Evolutionary conservation across 805 yeast genomes (phyloP), one percentile per base, ranked within the genome.

Genomic region (Yamadazyma laniorum): DNA sequence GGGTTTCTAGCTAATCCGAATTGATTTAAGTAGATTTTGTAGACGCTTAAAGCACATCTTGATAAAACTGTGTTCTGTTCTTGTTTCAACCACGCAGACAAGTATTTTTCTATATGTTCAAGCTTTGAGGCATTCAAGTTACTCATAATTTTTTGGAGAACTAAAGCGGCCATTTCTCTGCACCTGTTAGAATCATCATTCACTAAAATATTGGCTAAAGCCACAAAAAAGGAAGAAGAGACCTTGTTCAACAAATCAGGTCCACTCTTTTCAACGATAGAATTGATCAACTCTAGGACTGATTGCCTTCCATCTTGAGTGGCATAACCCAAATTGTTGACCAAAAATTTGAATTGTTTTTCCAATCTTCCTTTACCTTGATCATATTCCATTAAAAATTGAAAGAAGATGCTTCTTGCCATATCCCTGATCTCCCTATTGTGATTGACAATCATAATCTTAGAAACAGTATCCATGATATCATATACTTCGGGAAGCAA

Each of bases 381-480:
- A 51, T 95, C 98, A 54, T 86, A 93, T 51, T 89, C 96, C 84
- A 88, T 84, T 53, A 93, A 63, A 51, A 93, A 93, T 51, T 82
- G 89, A 58, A 79, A 84, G 56, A 80, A 93, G 2, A 85, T 79
- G 47, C 86, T 77, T 60, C 98, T 75, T 6, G 97, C 79, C 59
- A 85, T 80, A 50, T 84, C 90, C 42, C 98, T 74, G 37, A 88
- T 85, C 52, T 82, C 88, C 35, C 77, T 77, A 3, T 91, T 72
- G 42, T 88, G 96, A 59, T 85, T 87, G 1, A 95, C 90, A 18
- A 93, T 82, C 95, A 93, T 85, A 18, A 88, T 83, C 42, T 80
- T 77, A 7, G 93, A 74, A 3, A 91, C 82, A 34, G 72, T 73
- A 42, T 86, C 95, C 82, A 91, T 81, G 2, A 84, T 75, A 49